A percentile compares a stretch with the other conserved stretches of the same genome.
phyloP scores from a whole-genome alignment of 2,329 filamentous ascomycete genomes.

The Corniculantispora saksenae region DNA sequence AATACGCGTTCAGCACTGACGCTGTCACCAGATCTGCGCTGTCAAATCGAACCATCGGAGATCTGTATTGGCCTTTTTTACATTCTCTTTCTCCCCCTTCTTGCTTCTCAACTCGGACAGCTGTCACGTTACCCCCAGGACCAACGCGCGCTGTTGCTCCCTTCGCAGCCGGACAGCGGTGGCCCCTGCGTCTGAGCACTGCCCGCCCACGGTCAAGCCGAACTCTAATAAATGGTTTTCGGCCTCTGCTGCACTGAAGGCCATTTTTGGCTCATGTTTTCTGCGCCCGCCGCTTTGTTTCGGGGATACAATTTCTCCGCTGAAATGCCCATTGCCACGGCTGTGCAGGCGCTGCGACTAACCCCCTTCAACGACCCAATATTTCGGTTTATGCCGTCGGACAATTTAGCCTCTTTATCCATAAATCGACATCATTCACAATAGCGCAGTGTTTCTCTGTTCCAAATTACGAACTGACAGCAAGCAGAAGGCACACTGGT shows the following conservation, averaged over 20 bases:
- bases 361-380: neutral
- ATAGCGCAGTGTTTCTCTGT: neutral
- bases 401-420: neutral
- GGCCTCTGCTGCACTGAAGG: too few species aligned
- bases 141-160: neutral
- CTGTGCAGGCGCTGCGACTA: neutral
- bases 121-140: neutral
- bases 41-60: neutral
- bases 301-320: neutral
- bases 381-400: neutral
- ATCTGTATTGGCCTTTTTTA: neutral
- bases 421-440: neutral
- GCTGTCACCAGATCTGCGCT: neutral
- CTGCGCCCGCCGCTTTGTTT: neutral
- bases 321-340: neutral
- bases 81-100: neutral
- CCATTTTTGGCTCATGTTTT: neutral
- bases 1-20: neutral
- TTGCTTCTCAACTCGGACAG: neutral
- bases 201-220: neutral
- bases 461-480: too few species aligned
- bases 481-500: too few species aligned
- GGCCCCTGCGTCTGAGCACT: slow-evolving; percentile 5
- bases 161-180: neutral
- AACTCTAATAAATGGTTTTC: neutral